Evolutionary conservation across 73 alveolate species (phyloP).

Genomic region (Uronychia setigera): DNA sequence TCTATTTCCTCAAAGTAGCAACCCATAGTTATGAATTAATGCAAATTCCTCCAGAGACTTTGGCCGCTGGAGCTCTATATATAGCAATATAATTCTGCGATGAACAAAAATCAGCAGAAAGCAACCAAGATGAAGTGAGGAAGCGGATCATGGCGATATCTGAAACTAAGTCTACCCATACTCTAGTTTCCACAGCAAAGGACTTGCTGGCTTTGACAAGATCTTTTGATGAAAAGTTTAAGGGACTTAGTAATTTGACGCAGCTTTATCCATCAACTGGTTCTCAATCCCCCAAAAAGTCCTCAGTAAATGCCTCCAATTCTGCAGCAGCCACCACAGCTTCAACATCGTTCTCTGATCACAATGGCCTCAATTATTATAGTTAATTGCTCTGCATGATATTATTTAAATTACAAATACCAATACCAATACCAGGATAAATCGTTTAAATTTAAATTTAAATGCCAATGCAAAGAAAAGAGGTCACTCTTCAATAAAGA

Average conservation of each 20-base stretch:
- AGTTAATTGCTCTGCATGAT: no score
- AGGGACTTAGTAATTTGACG: not conserved
- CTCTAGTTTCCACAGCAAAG: not conserved
- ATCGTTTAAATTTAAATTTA: not conserved
- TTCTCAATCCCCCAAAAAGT: not conserved
- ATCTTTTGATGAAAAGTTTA: not conserved
- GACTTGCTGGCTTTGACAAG: not conserved
- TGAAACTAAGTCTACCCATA: not conserved
- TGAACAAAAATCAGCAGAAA: constrained; percentile 50
- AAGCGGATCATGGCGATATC: not conserved
- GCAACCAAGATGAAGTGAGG: not conserved
- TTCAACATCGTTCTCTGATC: no score
- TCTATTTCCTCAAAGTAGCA: constrained; percentile 83
- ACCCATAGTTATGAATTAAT: constrained; percentile 77
- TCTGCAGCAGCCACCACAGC: no score
- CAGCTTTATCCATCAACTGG: not conserved
- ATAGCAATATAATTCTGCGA: constrained; percentile 86
- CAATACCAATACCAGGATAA: not conserved
- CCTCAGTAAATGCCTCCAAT: no score
- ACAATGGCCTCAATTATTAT: no score
- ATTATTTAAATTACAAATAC: no score
- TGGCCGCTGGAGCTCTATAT: constrained; percentile 83
- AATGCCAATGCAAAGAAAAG: not conserved
- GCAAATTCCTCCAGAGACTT: constrained; percentile 66
- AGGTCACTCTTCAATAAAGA: not conserved